These are phyloP conservation scores for Sclerotinia nivalis DNA, from an alignment of 2,329 filamentous ascomycete genomes.

Conservation along the genomic window DNA sequence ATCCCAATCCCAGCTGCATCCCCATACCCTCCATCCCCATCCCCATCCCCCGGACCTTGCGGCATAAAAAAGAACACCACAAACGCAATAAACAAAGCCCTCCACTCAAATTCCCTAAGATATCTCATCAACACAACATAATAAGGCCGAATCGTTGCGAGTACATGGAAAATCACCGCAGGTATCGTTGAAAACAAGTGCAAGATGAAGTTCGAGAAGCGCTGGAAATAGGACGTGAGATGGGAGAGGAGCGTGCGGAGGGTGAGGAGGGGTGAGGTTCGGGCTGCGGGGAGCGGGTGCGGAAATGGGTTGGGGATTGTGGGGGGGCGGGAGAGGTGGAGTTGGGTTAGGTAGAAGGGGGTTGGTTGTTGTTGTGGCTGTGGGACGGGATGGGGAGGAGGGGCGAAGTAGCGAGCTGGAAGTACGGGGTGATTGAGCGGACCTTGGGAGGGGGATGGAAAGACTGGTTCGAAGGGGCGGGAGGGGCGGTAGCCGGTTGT, in stretches of 20 bases:
- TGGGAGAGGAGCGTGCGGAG: neutral
- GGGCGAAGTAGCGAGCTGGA: neutral
- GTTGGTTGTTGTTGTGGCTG: neutral
- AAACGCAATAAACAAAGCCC: neutral
- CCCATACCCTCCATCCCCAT: neutral
- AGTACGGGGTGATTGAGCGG: neutral
- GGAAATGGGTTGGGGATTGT: neutral
- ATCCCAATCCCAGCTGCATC: neutral
- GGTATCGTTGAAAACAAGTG: neutral
- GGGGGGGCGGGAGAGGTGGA: neutral
- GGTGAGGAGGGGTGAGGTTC: neutral
- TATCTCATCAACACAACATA: neutral
- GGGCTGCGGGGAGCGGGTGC: neutral
- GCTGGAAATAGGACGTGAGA: neutral
- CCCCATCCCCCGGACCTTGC: too few species aligned
- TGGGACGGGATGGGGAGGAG: too few species aligned
- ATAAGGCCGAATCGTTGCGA: neutral
- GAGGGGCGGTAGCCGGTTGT: neutral
- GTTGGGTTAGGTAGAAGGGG: constrained; percentile 1
- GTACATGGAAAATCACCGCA: neutral
- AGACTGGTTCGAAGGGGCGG: neutral
- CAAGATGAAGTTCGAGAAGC: rapidly evolving
- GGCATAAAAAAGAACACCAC: neutral
- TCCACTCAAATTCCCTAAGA: neutral
- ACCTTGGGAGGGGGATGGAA: neutral